phyloP scores from a whole-genome alignment of 352 stramenopile species.

The Globisporangium solare region DNA sequence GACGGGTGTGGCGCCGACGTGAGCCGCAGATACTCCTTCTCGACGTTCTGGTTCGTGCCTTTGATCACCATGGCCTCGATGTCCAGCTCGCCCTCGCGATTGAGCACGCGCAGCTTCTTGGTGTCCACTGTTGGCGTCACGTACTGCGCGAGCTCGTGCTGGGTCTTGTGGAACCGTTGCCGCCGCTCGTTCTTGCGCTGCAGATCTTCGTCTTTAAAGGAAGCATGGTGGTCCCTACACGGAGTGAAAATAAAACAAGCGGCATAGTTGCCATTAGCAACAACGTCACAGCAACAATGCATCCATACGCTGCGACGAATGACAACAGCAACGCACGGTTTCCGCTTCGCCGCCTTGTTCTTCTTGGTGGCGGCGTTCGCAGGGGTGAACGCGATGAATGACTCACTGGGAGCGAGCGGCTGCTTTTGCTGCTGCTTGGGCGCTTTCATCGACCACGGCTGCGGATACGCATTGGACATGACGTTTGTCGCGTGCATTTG shows the following conservation, averaged over 20 bases:
- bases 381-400: slow-evolving; percentile 50
- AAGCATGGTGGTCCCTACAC: slow-evolving; percentile 14
- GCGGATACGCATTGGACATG: slow-evolving; percentile 1
- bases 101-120: slow-evolving; percentile 72
- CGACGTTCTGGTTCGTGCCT: slow-evolving; percentile 92
- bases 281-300: not conserved
- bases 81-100: slow-evolving; percentile 73
- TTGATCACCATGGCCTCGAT: slow-evolving; percentile 89
- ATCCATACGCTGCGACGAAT: not conserved
- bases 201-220: slow-evolving; percentile 34
- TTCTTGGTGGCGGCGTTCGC: slow-evolving; percentile 30
- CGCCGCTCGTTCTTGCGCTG: slow-evolving; percentile 71
- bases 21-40: slow-evolving; percentile 98
- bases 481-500: slow-evolving; percentile 16
- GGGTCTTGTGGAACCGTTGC: slow-evolving; percentile 75
- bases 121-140: slow-evolving; percentile 65
- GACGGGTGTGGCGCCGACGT: slow-evolving; percentile 94
- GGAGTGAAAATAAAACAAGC: not conserved
- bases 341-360: slow-evolving; percentile 49
- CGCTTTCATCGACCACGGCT: slow-evolving; percentile 5
- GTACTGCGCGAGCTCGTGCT: slow-evolving; percentile 53
- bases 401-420: slow-evolving; percentile 11
- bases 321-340: slow-evolving; percentile 28
- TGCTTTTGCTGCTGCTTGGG: slow-evolving; percentile 6
- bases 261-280: too few species aligned